Evolutionary conservation across 306 rosid genomes (phyloP).

Genomic region (Casuarina glauca): DNA sequence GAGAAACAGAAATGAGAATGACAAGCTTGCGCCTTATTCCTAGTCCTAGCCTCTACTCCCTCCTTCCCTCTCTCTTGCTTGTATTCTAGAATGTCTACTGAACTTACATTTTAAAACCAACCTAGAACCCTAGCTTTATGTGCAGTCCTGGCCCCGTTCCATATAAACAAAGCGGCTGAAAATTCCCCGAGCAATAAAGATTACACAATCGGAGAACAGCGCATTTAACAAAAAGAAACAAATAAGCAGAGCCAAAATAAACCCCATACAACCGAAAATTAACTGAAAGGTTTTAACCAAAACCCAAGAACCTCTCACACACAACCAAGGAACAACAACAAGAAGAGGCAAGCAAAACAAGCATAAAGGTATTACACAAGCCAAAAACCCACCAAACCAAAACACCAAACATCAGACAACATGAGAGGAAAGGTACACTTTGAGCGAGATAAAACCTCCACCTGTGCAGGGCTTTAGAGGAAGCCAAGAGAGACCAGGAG

Average conservation of each 20-base stretch:
- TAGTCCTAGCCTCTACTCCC: too few species aligned
- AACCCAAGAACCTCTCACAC: not conserved
- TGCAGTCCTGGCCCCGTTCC: too few species aligned
- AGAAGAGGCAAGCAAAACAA: not conserved
- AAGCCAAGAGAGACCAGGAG: conserved; percentile 46
- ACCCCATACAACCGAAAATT: not conserved
- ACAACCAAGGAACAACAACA: not conserved
- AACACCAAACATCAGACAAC: not conserved
- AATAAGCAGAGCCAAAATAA: not conserved
- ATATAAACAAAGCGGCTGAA: not conserved
- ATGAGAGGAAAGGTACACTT: not conserved
- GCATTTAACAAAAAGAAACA: not conserved
- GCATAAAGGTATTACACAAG: conserved; percentile 21
- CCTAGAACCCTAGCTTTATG: too few species aligned
- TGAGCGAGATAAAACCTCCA: conserved; percentile 20
- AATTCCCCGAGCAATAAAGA: not conserved
- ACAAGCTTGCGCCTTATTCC: too few species aligned
- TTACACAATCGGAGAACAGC: not conserved
- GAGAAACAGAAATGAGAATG: too few species aligned
- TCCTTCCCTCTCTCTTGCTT: too few species aligned
- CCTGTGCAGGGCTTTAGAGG: conserved; percentile 47
- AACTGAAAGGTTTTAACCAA: not conserved
- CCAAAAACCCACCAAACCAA: conserved; percentile 11
- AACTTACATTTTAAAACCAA: too few species aligned
- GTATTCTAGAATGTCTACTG: not conserved